These are phyloP conservation scores for Nakazawaea ernobii DNA, from an alignment of 805 yeast genomes.

Conservation along the genomic window DNA sequence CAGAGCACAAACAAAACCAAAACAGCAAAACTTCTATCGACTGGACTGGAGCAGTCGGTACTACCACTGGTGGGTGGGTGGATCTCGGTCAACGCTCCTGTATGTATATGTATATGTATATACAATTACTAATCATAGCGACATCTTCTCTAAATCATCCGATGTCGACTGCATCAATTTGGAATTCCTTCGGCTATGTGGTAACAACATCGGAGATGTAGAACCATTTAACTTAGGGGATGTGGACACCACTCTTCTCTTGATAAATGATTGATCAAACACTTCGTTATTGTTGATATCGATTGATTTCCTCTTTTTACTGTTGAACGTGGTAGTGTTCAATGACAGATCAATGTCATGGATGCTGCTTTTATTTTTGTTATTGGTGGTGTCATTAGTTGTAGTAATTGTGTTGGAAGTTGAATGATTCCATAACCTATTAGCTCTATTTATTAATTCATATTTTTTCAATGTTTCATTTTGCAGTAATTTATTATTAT, in stretches of 20 bases:
- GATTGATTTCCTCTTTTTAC: constrained; percentile 15
- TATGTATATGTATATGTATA: background rate
- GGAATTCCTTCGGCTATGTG: constrained; percentile 20
- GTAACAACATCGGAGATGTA: constrained; percentile 4
- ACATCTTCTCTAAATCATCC: constrained; percentile 25
- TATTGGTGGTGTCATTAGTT: constrained; percentile 4
- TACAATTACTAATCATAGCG: constrained; percentile 10
- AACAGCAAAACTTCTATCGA: no score
- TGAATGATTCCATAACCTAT: constrained; percentile 29
- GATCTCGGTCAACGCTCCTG: no score
- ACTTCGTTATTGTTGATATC: constrained; percentile 10
- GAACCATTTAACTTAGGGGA: constrained; percentile 13
- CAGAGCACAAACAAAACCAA: no score
- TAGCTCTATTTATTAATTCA: constrained; percentile 29
- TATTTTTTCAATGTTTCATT: constrained; percentile 21
- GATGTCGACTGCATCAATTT: constrained; percentile 23
- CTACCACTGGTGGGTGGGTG: no score
- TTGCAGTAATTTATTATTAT: background rate
- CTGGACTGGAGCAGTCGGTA: no score
- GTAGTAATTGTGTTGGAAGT: background rate
- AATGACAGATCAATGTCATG: background rate
- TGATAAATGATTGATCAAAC: constrained; percentile 6
- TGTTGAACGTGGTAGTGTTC: constrained; percentile 9
- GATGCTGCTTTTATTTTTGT: background rate
- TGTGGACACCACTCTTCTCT: constrained; percentile 20